Conservation (phyloP, 495 filamentous ascomycete species). For the Daldinia childiae region DNA sequence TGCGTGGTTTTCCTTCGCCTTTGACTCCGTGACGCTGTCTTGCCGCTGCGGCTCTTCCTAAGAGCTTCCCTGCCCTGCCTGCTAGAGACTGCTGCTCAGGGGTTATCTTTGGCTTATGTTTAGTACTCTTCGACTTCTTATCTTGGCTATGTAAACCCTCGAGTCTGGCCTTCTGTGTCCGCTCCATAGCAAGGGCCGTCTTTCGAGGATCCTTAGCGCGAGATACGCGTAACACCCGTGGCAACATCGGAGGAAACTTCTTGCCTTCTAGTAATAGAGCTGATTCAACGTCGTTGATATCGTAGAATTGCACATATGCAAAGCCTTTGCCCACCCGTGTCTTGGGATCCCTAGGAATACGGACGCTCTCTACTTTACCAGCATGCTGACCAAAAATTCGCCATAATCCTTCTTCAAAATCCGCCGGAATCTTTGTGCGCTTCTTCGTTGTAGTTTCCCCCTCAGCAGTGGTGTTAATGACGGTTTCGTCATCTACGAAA, state of each 20-base stretch:
- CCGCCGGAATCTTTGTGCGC: conserved; percentile 74
- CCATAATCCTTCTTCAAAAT: conserved; percentile 97
- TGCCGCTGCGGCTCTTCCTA: conserved; percentile 80
- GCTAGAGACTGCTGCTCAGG: conserved; percentile 74
- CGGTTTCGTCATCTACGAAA: conserved; percentile 87
- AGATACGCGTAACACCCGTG: conserved; percentile 84
- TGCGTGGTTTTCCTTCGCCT: conserved; percentile 49
- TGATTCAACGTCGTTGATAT: conserved; percentile 85
- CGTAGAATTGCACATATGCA: conserved; percentile 95
- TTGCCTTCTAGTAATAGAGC: conserved; percentile 87
- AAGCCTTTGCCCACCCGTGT: conserved; percentile 97
- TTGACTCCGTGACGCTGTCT: conserved; percentile 59
- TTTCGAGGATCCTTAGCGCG: conserved; percentile 82
- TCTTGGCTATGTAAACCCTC: conserved; percentile 31
- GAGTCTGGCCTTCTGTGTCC: conserved; percentile 42
- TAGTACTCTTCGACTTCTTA: conserved; percentile 49
- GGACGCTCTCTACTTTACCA: conserved; percentile 89
- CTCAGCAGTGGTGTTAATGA: conserved; percentile 67
- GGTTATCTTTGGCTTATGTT: conserved; percentile 70
- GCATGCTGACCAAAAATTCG: conserved; percentile 76
- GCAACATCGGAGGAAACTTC: conserved; percentile 91
- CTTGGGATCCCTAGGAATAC: conserved; percentile 87
- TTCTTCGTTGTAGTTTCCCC: conserved; percentile 67
- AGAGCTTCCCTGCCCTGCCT: conserved; percentile 82
- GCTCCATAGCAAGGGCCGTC: conserved; percentile 63